phyloP scores from a whole-genome alignment of 2,329 filamentous ascomycete species.

The Onygenales sp. region DNA sequence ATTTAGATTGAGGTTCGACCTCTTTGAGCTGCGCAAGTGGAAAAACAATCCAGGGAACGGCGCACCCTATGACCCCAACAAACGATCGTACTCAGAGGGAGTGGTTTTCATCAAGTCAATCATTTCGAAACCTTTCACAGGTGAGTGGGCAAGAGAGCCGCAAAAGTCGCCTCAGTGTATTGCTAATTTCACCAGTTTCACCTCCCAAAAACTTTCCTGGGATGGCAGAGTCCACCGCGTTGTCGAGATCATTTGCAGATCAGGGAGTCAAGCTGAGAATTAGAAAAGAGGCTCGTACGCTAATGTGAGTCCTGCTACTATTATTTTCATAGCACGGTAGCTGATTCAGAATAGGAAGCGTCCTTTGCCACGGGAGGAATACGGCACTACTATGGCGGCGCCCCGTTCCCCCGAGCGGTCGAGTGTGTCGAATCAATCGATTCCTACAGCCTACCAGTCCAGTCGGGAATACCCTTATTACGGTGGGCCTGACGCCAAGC shows the following conservation, averaged over 20 bases:
- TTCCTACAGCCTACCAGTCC: conserved; percentile 14
- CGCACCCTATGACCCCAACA: not conserved
- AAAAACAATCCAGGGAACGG: conserved; percentile 12
- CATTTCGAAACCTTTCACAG: conserved; percentile 60
- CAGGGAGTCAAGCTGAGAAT: conserved; percentile 76
- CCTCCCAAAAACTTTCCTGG: conserved; percentile 63
- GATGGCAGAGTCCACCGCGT: conserved; percentile 68
- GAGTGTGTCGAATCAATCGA: conserved; percentile 10
- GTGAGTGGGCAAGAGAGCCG: conserved; percentile 32
- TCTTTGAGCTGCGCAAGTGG: conserved; percentile 62
- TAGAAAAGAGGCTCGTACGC: conserved; percentile 68
- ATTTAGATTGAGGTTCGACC: conserved; percentile 64
- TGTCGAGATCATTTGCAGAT: conserved; percentile 76
- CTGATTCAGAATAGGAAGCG: conserved; percentile 26
- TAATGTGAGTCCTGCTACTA: conserved; percentile 24
- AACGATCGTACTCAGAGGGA: conserved; percentile 22
- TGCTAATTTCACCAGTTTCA: conserved; percentile 20
- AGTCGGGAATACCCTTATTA: conserved; percentile 25
- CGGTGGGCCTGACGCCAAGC: conserved; percentile 26
- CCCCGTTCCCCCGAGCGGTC: conserved; percentile 27
- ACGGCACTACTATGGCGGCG: conserved; percentile 21
- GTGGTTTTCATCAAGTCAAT: conserved; percentile 45
- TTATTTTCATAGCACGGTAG: conserved; percentile 8
- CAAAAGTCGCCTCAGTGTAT: not conserved
- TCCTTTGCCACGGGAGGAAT: conserved; percentile 26